Evolutionary conservation across 805 yeast genomes (phyloP), one percentile per base, ranked within the genome.

Genomic region (Naumovozyma castellii): DNA sequence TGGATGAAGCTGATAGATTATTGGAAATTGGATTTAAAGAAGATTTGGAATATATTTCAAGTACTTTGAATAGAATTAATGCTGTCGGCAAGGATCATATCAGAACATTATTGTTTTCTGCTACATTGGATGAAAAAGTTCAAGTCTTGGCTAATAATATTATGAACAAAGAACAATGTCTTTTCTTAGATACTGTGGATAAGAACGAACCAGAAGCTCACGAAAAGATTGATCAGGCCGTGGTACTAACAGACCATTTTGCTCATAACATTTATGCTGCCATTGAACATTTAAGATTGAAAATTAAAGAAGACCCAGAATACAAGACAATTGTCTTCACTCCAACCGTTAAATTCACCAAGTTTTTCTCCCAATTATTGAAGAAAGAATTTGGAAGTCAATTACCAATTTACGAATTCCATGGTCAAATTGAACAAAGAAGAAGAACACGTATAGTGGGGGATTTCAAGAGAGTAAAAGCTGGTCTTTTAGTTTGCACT

Each of bases 1-100:
- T 85, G 46, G 97, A 88, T 61, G 97, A 88, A 66, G 96, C 96
- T 30, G 97, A 88, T 64, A 75, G 92, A 51, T 65, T 88, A 38
- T 69, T 88, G 44, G 92, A 82, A 59, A 78, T 76, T 44, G 94
- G 94, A 14, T 88, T 90, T 59, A 78, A 74, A 51, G 74, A 71
- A 31, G 81, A 76, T 45, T 67, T 88, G 43, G 69, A 72, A 41
- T 65, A 67, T 18, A 78, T 87, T 41, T 73, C 81, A 34, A 63
- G 64, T 10, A 58, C 52, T 30, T 62, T 84, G 45, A 70, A 65
- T 35, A 55, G 54, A 32, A 47, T 43, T 43, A 61, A 57, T 18
- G 48, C 47, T 18, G 47, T 47, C 12, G 65, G 65, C 5, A 56
- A 60, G 2, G 46, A 54, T 5, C 59, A 62, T 27, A 69, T 78